phyloP scores from a whole-genome alignment of 2,329 filamentous ascomycete genomes.

The Sarocladium oryzae region DNA sequence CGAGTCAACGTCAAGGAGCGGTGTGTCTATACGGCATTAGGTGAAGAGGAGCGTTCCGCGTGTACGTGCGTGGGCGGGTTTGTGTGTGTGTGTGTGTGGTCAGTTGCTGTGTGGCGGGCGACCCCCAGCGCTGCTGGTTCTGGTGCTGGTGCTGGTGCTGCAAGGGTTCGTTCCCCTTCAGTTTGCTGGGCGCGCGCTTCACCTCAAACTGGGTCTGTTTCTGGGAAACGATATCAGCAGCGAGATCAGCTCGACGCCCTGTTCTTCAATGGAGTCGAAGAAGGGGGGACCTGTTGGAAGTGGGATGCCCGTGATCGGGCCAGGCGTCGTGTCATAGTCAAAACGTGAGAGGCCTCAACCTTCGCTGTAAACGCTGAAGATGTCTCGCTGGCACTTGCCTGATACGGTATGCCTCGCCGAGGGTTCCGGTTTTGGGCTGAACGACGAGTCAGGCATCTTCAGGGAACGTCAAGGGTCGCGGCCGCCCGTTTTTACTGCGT shows the following conservation, averaged over 20 bases:
- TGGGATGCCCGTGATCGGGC: background rate
- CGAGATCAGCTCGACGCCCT: constrained; percentile 1
- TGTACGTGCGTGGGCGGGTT: background rate
- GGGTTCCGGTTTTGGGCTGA: background rate
- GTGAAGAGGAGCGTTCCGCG: background rate
- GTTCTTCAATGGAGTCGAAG: constrained; percentile 3
- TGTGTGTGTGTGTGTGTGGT: background rate
- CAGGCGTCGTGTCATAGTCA: constrained; percentile 3
- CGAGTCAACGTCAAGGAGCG: background rate
- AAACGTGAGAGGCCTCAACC: background rate
- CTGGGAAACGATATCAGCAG: background rate
- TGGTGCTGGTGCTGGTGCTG: too few relatives aligned
- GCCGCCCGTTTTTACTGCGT: too few relatives aligned
- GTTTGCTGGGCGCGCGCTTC: too few relatives aligned
- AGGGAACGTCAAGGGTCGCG: too few relatives aligned
- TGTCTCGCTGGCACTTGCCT: constrained; percentile 3
- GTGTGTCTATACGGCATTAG: background rate
- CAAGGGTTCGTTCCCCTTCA: too few relatives aligned
- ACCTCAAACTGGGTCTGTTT: background rate
- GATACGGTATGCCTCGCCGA: constrained; percentile 5
- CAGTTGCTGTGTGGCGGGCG: background rate
- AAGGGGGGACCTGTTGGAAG: background rate
- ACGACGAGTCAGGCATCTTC: background rate
- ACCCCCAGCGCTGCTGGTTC: too few relatives aligned
- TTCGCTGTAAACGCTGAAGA: background rate